Evolutionary conservation across 805 yeast species (phyloP).

Genomic region (Candida insectalens): DNA sequence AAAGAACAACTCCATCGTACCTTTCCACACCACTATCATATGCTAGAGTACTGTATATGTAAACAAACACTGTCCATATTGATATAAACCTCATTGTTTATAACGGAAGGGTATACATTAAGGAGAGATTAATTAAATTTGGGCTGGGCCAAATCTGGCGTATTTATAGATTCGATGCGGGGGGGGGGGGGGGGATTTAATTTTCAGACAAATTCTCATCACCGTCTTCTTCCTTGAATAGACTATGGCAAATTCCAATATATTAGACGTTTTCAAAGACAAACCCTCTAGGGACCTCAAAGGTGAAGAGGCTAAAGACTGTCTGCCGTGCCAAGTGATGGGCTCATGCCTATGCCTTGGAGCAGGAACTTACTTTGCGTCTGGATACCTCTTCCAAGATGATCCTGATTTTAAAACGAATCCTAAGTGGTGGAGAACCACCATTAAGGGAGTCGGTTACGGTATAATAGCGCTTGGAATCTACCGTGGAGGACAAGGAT

Average conservation of each 20-base stretch:
- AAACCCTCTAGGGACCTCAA: conserved; percentile 27
- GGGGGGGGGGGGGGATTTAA: too few relatives aligned
- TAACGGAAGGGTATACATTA: too few relatives aligned
- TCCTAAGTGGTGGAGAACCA: conserved; percentile 56
- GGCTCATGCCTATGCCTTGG: conserved; percentile 48
- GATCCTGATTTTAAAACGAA: conserved; percentile 24
- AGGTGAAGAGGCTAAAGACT: conserved; percentile 38
- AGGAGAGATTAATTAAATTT: too few relatives aligned
- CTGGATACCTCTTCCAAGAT: conserved; percentile 45
- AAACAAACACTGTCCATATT: too few relatives aligned
- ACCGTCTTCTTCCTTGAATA: too few relatives aligned
- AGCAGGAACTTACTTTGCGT: conserved; percentile 53
- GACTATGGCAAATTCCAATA: conserved; percentile 33
- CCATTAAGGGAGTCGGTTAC: conserved; percentile 44
- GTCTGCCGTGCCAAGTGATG: conserved; percentile 62
- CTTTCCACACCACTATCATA: too few relatives aligned
- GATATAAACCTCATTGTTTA: too few relatives aligned
- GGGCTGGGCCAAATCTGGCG: too few relatives aligned
- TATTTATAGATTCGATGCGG: too few relatives aligned
- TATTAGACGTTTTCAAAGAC: conserved; percentile 38
- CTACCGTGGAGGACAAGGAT: conserved; percentile 56
- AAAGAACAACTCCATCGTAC: neutral
- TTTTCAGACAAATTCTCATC: too few relatives aligned
- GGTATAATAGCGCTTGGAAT: conserved; percentile 48
- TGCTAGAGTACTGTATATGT: too few relatives aligned